Evolutionary conservation across 768 basidiomycete genomes (phyloP).

Genomic region (Cytidiella melzeri): DNA sequence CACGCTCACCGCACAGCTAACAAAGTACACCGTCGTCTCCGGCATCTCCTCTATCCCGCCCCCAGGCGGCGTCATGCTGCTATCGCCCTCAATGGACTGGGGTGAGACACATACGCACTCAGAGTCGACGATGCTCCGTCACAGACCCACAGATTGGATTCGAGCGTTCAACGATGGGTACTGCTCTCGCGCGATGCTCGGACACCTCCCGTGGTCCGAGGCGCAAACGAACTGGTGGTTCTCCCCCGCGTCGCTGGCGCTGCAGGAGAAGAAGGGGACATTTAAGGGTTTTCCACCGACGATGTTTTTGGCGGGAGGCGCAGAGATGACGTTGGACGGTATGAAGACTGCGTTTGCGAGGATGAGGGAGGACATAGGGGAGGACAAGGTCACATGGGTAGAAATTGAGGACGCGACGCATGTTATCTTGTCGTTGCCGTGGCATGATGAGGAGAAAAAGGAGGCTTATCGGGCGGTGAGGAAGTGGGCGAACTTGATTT

Average conservation of each 20-base stretch:
- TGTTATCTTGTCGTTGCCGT: constrained; percentile 44
- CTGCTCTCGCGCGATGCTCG: constrained; percentile 8
- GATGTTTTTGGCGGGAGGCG: constrained; percentile 22
- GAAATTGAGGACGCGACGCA: constrained; percentile 27
- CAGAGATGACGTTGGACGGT: constrained; percentile 23
- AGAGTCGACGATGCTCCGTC: neutral
- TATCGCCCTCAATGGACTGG: constrained; percentile 28
- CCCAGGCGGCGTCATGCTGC: constrained; percentile 28
- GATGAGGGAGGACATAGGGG: constrained; percentile 22
- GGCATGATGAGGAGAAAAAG: constrained; percentile 49
- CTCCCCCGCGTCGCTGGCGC: constrained; percentile 14
- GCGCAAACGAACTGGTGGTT: constrained; percentile 13
- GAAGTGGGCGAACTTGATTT: constrained; percentile 31
- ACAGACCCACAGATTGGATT: constrained; percentile 10
- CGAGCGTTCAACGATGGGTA: constrained; percentile 10
- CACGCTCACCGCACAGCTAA: constrained; percentile 37
- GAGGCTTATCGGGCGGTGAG: constrained; percentile 42
- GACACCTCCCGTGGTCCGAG: constrained; percentile 3
- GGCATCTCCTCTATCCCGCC: constrained; percentile 15
- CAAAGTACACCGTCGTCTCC: constrained; percentile 29
- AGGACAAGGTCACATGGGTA: constrained; percentile 11
- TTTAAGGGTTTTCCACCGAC: constrained; percentile 27
- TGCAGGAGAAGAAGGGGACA: constrained; percentile 4
- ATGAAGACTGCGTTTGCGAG: constrained; percentile 20
- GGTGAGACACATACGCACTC: constrained; percentile 4